Evolutionary conservation across 1,284 basidiomycete genomes (phyloP).

Genomic region (Boletus sp.): DNA sequence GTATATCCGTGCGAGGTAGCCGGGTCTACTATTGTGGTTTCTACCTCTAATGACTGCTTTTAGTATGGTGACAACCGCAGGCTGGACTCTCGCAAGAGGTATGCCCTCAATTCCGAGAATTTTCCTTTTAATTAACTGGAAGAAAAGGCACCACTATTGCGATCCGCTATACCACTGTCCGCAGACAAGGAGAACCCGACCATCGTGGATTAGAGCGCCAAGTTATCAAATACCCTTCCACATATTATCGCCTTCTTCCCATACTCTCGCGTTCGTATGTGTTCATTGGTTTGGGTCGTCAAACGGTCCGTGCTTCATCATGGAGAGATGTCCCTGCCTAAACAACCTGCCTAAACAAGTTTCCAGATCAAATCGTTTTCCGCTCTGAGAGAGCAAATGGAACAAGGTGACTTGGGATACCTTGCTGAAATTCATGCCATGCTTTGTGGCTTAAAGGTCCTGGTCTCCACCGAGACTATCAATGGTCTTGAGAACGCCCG

Average conservation of each 20-base stretch:
- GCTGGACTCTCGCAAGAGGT: conserved; percentile 64
- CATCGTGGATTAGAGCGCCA: conserved; percentile 59
- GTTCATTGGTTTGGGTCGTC: conserved; percentile 65
- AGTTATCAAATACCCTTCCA: conserved; percentile 68
- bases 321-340: neutral
- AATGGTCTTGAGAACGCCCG: conserved; percentile 68
- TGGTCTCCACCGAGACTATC: conserved; percentile 53
- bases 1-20: conserved; percentile 62
- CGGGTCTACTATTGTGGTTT: neutral
- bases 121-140: neutral
- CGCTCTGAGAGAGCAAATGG: conserved; percentile 48
- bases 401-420: conserved; percentile 54
- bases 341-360: neutral
- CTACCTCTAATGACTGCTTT: neutral
- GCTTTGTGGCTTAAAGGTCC: conserved; percentile 68
- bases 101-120: neutral
- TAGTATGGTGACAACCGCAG: conserved; percentile 61
- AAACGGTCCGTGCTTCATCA: conserved; percentile 46
- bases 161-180: conserved; percentile 71
- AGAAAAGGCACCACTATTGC: conserved; percentile 65
- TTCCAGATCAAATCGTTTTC: conserved; percentile 50
- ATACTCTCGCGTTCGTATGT: conserved; percentile 69
- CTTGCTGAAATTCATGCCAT: conserved; percentile 73
- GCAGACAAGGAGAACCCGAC: conserved; percentile 62
- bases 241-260: conserved; percentile 69